Conservation (phyloP, 768 basidiomycete species). For the Sistotremastrum niveocremeum region DNA sequence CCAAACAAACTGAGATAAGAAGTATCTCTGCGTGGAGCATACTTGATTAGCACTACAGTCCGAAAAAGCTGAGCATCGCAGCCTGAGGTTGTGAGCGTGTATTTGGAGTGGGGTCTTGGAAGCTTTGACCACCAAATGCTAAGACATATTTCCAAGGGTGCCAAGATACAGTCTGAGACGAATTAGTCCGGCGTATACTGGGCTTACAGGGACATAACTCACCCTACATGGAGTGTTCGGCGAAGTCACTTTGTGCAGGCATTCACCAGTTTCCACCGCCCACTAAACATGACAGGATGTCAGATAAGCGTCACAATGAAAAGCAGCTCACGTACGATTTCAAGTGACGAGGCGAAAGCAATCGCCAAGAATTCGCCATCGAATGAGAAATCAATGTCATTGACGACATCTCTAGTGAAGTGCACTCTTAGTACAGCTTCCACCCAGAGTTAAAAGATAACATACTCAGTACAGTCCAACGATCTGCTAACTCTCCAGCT, state of each 20-base stretch:
- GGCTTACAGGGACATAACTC: too few relatives aligned
- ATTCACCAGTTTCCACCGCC: conserved; percentile 61
- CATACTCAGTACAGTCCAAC: conserved; percentile 71
- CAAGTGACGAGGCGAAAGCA: conserved; percentile 56
- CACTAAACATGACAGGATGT: conserved; percentile 31
- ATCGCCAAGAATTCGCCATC: conserved; percentile 78
- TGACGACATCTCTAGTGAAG: conserved; percentile 47
- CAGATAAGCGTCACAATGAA: neutral
- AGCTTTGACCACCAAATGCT: conserved; percentile 67
- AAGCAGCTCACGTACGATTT: conserved; percentile 46
- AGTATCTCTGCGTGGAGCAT: neutral
- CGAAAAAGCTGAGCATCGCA: conserved; percentile 64
- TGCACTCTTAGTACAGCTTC: neutral
- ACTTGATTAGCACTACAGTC: conserved; percentile 23
- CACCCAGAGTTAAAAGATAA: conserved; percentile 7
- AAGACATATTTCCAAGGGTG: conserved; percentile 73
- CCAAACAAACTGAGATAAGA: neutral
- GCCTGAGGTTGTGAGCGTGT: conserved; percentile 27
- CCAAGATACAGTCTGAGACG: conserved; percentile 69
- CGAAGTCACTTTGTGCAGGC: conserved; percentile 64
- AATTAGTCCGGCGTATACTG: conserved; percentile 3
- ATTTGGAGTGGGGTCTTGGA: conserved; percentile 44
- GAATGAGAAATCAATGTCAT: conserved; percentile 62
- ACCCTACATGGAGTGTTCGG: conserved; percentile 22
- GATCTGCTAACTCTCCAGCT: conserved; percentile 73